These are phyloP conservation scores for Epichloe aotearoae DNA, from an alignment of 2,329 filamentous ascomycete genomes.

Conservation along the genomic window DNA sequence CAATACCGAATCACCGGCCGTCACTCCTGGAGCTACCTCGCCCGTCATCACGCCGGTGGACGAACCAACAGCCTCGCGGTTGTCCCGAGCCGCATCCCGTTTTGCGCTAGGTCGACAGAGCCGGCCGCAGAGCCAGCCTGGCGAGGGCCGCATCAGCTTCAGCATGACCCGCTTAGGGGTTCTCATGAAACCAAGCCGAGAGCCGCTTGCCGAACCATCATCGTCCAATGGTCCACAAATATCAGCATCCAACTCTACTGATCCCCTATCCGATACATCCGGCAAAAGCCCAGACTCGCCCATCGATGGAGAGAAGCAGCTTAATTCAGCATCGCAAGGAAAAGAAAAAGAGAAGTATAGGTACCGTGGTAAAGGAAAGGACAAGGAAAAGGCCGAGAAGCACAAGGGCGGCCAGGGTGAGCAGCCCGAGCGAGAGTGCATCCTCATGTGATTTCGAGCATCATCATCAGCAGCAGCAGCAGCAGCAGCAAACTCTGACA, in stretches of 20 bases:
- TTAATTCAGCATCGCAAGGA: conserved; percentile 8
- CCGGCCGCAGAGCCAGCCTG: conserved; percentile 43
- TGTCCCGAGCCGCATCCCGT: conserved; percentile 44
- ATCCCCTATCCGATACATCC: conserved; percentile 12
- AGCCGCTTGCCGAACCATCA: conserved; percentile 20
- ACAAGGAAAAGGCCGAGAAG: conserved; percentile 25
- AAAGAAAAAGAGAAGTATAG: conserved; percentile 15
- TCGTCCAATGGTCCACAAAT: conserved; percentile 10
- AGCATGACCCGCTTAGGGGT: conserved; percentile 43
- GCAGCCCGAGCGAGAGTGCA: conserved; percentile 34
- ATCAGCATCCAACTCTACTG: conserved; percentile 15
- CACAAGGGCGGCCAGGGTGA: conserved; percentile 18
- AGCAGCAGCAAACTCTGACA: too few species aligned
- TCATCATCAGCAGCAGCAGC: background rate
- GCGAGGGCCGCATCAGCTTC: conserved; percentile 43
- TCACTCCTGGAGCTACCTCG: conserved; percentile 23
- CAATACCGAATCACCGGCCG: conserved; percentile 31
- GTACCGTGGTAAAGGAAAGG: conserved; percentile 22
- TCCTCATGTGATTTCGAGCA: conserved; percentile 26
- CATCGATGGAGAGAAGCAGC: conserved; percentile 10
- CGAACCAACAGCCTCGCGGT: conserved; percentile 38
- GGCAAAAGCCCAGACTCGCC: conserved; percentile 10
- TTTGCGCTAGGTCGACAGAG: conserved; percentile 37
- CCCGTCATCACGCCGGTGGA: conserved; percentile 33
- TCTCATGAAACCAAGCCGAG: conserved; percentile 38